These are phyloP conservation scores for Candida pseudoglaebosa DNA, from an alignment of 805 yeast genomes.

Conservation along the genomic window DNA sequence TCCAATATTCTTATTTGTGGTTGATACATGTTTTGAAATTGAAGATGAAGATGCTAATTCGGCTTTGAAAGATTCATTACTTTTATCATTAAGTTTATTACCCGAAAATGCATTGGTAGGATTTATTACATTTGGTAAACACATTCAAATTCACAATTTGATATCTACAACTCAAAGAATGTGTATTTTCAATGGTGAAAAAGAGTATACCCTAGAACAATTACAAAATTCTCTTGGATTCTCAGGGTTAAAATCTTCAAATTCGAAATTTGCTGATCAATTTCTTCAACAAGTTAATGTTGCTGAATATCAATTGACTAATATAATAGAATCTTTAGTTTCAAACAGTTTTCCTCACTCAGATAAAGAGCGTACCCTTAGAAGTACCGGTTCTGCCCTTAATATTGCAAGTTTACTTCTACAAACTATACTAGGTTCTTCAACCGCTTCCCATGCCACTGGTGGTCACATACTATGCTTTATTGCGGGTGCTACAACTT, in stretches of 20 bases:
- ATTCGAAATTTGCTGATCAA: slow-evolving; percentile 16
- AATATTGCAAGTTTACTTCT: slow-evolving; percentile 41
- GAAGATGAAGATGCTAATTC: slow-evolving; percentile 42
- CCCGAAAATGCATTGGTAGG: slow-evolving; percentile 58
- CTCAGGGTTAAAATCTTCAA: slow-evolving; percentile 14
- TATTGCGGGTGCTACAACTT: slow-evolving; percentile 62
- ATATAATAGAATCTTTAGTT: slow-evolving; percentile 45
- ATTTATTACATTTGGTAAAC: slow-evolving; percentile 55
- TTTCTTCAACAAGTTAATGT: slow-evolving; percentile 46
- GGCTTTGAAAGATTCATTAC: slow-evolving; percentile 49
- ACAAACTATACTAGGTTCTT: slow-evolving; percentile 37
- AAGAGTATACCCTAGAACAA: slow-evolving; percentile 45
- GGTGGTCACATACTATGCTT: slow-evolving; percentile 56
- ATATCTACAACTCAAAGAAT: slow-evolving; percentile 26
- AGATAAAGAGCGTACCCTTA: slow-evolving; percentile 42
- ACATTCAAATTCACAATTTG: slow-evolving; percentile 56
- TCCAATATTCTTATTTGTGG: slow-evolving; percentile 49
- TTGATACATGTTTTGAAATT: slow-evolving; percentile 52
- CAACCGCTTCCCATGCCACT: slow-evolving; percentile 26
- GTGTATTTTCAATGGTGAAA: slow-evolving; percentile 54
- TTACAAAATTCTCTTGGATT: slow-evolving; percentile 46
- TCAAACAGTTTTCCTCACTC: slow-evolving; percentile 48
- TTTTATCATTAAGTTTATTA: slow-evolving; percentile 41
- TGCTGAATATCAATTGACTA: slow-evolving; percentile 49
- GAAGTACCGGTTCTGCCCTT: slow-evolving; percentile 61